Conservation (phyloP, 148 eudicot species). For the Chenopodium formosanum region DNA sequence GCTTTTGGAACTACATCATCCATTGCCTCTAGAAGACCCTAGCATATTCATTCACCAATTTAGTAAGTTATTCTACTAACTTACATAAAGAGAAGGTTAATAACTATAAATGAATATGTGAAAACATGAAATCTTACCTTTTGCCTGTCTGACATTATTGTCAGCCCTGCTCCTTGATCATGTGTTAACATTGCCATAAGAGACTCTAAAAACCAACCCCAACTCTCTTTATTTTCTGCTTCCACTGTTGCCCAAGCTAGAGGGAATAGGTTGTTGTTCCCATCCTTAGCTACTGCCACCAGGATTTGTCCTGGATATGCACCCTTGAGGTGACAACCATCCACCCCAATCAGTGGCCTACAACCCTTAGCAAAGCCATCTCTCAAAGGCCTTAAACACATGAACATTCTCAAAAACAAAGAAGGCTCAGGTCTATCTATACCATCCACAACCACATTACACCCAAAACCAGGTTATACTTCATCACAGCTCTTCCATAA, state of each 20-base stretch:
- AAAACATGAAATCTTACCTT: too few species aligned
- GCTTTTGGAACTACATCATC: too few species aligned
- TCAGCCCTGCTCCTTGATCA: too few species aligned
- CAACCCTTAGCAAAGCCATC: background rate
- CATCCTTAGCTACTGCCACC: background rate
- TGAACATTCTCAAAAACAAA: background rate
- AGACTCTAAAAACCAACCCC: background rate
- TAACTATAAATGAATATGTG: too few species aligned
- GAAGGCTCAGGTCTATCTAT: background rate
- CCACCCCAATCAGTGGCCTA: background rate
- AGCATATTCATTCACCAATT: too few species aligned
- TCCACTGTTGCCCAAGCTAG: background rate
- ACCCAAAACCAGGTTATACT: background rate
- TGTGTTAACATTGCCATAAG: too few species aligned
- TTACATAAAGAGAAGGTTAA: too few species aligned
- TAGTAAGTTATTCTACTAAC: too few species aligned
- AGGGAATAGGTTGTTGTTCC: background rate
- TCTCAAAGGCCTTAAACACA: background rate
- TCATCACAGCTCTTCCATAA: background rate
- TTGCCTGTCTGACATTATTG: too few species aligned
- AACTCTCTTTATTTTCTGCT: background rate
- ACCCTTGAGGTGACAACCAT: background rate
- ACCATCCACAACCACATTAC: background rate
- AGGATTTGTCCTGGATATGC: background rate
- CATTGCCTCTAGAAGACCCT: too few species aligned